Conservation (phyloP, 768 basidiomycete genomes). For the Jaapia argillacea region DNA sequence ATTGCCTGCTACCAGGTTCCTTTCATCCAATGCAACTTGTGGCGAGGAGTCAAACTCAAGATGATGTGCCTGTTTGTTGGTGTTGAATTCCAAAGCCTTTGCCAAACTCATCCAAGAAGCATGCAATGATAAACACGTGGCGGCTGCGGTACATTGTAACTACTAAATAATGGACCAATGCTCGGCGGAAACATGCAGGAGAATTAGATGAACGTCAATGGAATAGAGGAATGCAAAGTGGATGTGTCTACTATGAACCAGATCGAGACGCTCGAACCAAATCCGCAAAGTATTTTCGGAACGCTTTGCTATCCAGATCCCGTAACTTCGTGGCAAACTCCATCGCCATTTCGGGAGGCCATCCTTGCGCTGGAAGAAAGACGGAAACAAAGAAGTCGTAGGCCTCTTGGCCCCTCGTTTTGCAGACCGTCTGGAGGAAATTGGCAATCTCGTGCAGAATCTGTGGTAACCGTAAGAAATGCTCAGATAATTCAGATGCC, state of each 20-base stretch:
- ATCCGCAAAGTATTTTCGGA: conserved; percentile 83
- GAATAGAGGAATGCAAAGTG: too few species aligned
- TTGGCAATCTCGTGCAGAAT: conserved; percentile 85
- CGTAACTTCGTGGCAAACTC: conserved; percentile 74
- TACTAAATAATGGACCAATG: too few species aligned
- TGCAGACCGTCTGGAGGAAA: conserved; percentile 70
- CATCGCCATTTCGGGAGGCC: conserved; percentile 67
- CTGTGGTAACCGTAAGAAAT: conserved; percentile 28
- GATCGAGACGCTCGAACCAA: conserved; percentile 65
- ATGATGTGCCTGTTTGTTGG: too few species aligned
- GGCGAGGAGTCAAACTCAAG: too few species aligned
- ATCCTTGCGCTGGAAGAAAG: conserved; percentile 83
- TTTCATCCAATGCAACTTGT: too few species aligned
- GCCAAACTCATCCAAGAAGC: too few species aligned
- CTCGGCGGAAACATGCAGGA: too few species aligned
- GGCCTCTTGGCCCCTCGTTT: conserved; percentile 73
- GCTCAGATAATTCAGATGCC: neutral
- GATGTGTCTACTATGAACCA: conserved; percentile 41
- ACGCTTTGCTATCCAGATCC: conserved; percentile 62
- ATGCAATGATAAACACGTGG: too few species aligned
- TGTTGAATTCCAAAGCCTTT: too few species aligned
- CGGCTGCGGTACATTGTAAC: too few species aligned
- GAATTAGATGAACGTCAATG: too few species aligned
- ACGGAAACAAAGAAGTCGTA: conserved; percentile 68
- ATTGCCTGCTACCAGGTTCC: too few species aligned